Conservation (phyloP, 345 rosid genomes). For the Erucastrum elatum region DNA sequence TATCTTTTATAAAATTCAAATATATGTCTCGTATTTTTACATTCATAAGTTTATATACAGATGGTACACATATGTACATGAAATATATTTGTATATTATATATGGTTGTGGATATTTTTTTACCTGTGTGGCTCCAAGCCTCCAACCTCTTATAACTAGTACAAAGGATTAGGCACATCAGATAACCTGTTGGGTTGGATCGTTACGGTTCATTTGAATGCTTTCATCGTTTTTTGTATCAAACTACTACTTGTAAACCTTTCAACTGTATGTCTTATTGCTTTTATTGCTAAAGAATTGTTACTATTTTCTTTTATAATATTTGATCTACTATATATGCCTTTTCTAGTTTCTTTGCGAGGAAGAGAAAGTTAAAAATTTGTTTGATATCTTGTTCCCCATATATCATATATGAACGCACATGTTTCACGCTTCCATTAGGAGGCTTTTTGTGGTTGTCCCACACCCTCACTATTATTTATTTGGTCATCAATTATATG, state of each 20-base stretch:
- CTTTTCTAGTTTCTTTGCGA: background rate
- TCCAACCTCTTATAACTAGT: background rate
- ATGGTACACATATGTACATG: background rate
- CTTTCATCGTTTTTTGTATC: background rate
- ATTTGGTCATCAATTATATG: background rate
- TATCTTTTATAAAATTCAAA: background rate
- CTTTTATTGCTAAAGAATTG: background rate
- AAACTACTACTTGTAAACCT: background rate
- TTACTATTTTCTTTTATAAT: background rate
- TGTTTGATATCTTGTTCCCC: background rate
- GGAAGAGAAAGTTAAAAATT: background rate
- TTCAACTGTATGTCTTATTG: background rate
- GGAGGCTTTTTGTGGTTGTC: background rate
- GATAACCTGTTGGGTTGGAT: background rate
- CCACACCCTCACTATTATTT: background rate
- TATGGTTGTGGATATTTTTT: background rate
- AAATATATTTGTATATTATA: background rate
- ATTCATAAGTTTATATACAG: background rate
- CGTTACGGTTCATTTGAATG: background rate
- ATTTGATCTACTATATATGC: background rate
- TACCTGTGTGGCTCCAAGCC: background rate
- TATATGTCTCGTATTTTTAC: background rate
- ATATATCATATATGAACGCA: background rate
- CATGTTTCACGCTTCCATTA: slow-evolving; percentile 12
- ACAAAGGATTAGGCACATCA: background rate